phyloP scores from a whole-genome alignment of 495 filamentous ascomycete genomes.

The Umbilicaria muhlenbergii region DNA sequence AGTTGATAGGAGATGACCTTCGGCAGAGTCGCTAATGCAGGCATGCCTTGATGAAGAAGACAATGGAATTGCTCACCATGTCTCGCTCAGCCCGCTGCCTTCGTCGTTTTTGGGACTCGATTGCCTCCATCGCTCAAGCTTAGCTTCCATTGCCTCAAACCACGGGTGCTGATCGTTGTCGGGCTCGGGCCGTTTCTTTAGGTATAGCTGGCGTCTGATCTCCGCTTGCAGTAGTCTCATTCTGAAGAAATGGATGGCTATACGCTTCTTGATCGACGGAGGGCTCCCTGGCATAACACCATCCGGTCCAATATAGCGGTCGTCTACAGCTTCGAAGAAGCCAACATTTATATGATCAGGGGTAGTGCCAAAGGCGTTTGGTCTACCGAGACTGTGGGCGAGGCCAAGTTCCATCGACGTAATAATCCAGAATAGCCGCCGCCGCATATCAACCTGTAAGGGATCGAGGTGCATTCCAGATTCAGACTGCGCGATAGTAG shows the following conservation, averaged over 20 bases:
- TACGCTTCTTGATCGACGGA: slow-evolving; percentile 59
- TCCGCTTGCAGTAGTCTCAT: slow-evolving; percentile 84
- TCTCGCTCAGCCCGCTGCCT: slow-evolving; percentile 47
- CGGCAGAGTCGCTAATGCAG: neutral
- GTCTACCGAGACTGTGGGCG: slow-evolving; percentile 70
- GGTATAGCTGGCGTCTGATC: slow-evolving; percentile 68
- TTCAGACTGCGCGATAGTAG: slow-evolving; percentile 49
- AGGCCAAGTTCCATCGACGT: slow-evolving; percentile 75
- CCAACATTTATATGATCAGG: slow-evolving; percentile 67
- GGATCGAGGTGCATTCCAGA: slow-evolving; percentile 35
- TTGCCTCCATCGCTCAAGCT: slow-evolving; percentile 57
- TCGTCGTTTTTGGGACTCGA: slow-evolving; percentile 44
- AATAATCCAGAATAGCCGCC: slow-evolving; percentile 75
- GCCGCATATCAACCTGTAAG: slow-evolving; percentile 71
- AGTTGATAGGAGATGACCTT: neutral
- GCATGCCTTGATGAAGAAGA: neutral
- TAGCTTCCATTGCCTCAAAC: slow-evolving; percentile 65
- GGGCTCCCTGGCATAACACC: slow-evolving; percentile 52
- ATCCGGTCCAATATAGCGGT: slow-evolving; percentile 63
- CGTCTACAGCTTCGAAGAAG: slow-evolving; percentile 65
- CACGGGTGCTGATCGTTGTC: slow-evolving; percentile 65
- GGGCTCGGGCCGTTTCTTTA: slow-evolving; percentile 57
- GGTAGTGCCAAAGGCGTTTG: slow-evolving; percentile 62
- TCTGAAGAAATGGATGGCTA: slow-evolving; percentile 81
- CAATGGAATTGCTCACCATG: slow-evolving; percentile 31